phyloP scores from a whole-genome alignment of 768 basidiomycete genomes.

The Cyclocybe aegerita region DNA sequence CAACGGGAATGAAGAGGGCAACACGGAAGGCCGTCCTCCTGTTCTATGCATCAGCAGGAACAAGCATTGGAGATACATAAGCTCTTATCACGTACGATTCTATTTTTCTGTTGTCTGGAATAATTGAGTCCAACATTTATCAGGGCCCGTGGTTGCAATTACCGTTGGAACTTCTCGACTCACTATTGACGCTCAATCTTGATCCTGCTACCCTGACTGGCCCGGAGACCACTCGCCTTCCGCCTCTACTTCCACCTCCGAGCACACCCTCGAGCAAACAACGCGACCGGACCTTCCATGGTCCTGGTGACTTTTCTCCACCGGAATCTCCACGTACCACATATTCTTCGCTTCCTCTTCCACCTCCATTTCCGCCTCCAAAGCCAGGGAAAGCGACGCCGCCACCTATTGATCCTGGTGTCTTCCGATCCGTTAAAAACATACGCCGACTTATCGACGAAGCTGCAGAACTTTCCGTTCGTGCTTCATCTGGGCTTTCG shows the following conservation, averaged over 20 bases:
- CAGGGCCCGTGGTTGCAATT: conserved; percentile 94
- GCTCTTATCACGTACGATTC: conserved; percentile 79
- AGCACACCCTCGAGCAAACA: conserved; percentile 27
- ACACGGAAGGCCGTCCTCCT: conserved; percentile 51
- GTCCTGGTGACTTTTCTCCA: conserved; percentile 41
- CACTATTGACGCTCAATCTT: conserved; percentile 73
- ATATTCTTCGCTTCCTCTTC: conserved; percentile 31
- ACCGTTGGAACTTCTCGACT: conserved; percentile 82
- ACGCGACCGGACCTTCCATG: conserved; percentile 46
- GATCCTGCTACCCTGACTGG: conserved; percentile 65
- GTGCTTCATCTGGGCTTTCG: conserved; percentile 83
- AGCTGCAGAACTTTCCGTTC: conserved; percentile 84
- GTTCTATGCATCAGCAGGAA: conserved; percentile 87
- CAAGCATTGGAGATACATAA: conserved; percentile 94
- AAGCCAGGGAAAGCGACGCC: conserved; percentile 71
- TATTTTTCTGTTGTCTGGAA: conserved; percentile 7
- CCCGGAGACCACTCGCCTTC: conserved; percentile 41
- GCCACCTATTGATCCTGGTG: conserved; percentile 87
- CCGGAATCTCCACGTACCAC: conserved; percentile 42
- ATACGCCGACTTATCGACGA: conserved; percentile 87
- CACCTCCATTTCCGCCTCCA: conserved; percentile 51
- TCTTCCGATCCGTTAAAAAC: conserved; percentile 71
- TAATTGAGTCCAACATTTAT: conserved; percentile 16
- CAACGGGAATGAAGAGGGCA: conserved; percentile 28
- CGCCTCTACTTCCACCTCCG: conserved; percentile 29